phyloP scores from a whole-genome alignment of 225 moss, liverwort and hornwort genomes.

The Sphagnum contortum region DNA sequence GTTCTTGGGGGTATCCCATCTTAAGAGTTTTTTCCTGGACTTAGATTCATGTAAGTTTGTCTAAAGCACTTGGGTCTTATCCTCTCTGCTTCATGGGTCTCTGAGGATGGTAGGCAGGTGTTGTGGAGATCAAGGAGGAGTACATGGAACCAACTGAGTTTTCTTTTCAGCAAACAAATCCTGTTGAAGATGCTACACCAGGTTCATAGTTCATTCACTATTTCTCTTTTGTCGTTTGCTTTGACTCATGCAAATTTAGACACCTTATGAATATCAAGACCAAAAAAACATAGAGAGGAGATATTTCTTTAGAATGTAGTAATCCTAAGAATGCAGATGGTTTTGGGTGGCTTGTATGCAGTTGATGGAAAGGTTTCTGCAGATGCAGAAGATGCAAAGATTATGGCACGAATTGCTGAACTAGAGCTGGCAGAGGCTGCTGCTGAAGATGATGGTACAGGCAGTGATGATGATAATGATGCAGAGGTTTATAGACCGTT shows the following conservation, averaged over 20 bases:
- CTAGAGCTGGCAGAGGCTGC: conserved; percentile 79
- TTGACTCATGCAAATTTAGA: not conserved
- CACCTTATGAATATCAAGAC: not conserved
- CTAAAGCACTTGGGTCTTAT: too few species aligned
- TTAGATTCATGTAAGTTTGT: not conserved
- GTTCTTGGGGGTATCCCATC: not conserved
- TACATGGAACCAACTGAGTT: conserved; percentile 22
- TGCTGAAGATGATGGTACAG: conserved; percentile 25
- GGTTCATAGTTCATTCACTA: not conserved
- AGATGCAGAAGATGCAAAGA: conserved; percentile 56
- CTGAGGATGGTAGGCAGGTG: conserved; percentile 23
- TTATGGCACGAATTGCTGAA: conserved; percentile 70
- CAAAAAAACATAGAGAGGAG: not conserved
- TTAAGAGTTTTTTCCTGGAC: not conserved
- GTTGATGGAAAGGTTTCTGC: conserved; percentile 18
- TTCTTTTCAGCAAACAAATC: conserved; percentile 10
- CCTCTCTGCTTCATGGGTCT: too few species aligned
- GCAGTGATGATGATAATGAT: conserved; percentile 21
- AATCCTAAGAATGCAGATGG: not conserved
- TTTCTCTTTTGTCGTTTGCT: not conserved
- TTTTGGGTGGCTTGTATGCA: conserved; percentile 10
- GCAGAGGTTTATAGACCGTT: conserved; percentile 29
- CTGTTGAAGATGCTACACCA: not conserved
- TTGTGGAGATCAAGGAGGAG: conserved; percentile 60
- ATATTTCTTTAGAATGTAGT: not conserved